Evolutionary conservation across 2,329 filamentous ascomycete genomes (phyloP).

Genomic region (Aurifilum marmelostoma): DNA sequence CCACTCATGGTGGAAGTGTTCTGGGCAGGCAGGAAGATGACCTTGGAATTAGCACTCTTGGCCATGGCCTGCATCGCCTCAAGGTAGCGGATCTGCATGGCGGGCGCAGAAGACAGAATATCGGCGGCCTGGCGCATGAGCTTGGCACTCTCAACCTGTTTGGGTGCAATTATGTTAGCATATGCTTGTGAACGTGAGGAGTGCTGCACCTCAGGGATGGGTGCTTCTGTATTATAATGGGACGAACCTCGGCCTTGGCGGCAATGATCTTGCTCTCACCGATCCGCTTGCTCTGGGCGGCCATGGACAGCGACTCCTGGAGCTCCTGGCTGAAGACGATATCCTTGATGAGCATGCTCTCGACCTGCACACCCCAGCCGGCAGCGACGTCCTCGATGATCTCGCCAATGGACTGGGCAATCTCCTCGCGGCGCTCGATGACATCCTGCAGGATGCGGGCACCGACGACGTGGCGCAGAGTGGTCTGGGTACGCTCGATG

Average conservation of each 20-base stretch:
- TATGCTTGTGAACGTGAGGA: neutral
- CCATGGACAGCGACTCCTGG: slow-evolving; percentile 96
- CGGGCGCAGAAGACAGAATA: slow-evolving; percentile 86
- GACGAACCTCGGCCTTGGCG: slow-evolving; percentile 76
- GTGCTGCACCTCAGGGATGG: neutral
- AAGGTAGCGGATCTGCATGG: slow-evolving; percentile 98
- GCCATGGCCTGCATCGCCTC: slow-evolving; percentile 99
- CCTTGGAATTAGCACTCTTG: slow-evolving; percentile 85
- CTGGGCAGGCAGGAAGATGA: slow-evolving; percentile 78
- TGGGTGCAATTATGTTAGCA: slow-evolving; percentile 12
- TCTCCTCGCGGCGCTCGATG: slow-evolving; percentile 96
- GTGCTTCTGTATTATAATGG: neutral
- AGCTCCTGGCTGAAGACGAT: slow-evolving; percentile 96
- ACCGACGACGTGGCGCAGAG: slow-evolving; percentile 93
- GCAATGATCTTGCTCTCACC: slow-evolving; percentile 98
- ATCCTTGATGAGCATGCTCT: slow-evolving; percentile 99
- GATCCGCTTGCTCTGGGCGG: slow-evolving; percentile 96
- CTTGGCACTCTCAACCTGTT: slow-evolving; percentile 84
- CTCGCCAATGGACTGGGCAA: slow-evolving; percentile 91
- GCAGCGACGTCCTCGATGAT: slow-evolving; percentile 95
- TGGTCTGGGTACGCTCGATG: slow-evolving; percentile 96
- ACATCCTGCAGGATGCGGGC: slow-evolving; percentile 96
- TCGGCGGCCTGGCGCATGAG: slow-evolving; percentile 92
- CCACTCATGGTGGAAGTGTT: slow-evolving; percentile 52
- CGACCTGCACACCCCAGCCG: slow-evolving; percentile 94